These are phyloP conservation scores for Aureobasidium pullulans DNA, from an alignment of 2,329 filamentous ascomycete genomes.

Conservation along the genomic window DNA sequence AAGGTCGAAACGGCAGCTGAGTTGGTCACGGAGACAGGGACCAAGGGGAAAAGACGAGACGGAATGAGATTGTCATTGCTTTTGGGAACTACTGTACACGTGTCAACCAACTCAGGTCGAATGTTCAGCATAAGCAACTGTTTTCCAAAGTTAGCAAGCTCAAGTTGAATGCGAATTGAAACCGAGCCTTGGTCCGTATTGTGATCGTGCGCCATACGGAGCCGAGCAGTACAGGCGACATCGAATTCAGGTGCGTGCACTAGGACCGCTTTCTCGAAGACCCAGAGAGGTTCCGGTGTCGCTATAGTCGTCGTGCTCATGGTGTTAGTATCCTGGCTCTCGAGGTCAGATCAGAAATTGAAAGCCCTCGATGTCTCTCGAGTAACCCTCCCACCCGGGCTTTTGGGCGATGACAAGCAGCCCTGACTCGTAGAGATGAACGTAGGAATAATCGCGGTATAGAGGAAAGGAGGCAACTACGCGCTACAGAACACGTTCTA, in stretches of 20 bases:
- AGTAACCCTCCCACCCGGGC: constrained; percentile 13
- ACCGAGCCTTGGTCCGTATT: neutral
- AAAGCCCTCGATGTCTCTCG: constrained; percentile 8
- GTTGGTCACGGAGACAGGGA: neutral
- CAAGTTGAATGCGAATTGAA: neutral
- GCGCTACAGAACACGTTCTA: constrained; percentile 3
- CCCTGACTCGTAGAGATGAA: constrained; percentile 1
- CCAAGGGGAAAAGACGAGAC: neutral
- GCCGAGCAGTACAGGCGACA: neutral
- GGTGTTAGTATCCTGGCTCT: neutral
- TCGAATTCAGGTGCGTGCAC: neutral
- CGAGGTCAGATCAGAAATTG: neutral
- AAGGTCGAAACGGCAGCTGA: constrained; percentile 1
- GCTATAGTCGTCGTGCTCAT: neutral
- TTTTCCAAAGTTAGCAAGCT: neutral
- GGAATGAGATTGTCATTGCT: constrained; percentile 5
- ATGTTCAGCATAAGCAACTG: constrained; percentile 1
- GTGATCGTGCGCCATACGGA: neutral
- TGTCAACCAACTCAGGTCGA: neutral
- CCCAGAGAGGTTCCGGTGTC: neutral
- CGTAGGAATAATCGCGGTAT: neutral
- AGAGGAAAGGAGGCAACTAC: neutral
- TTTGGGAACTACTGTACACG: neutral
- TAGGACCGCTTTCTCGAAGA: constrained; percentile 6
- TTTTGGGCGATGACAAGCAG: constrained; percentile 8